These are phyloP conservation scores for Torulaspora globosa DNA, from an alignment of 1,139 yeast species.

Conservation along the genomic window DNA sequence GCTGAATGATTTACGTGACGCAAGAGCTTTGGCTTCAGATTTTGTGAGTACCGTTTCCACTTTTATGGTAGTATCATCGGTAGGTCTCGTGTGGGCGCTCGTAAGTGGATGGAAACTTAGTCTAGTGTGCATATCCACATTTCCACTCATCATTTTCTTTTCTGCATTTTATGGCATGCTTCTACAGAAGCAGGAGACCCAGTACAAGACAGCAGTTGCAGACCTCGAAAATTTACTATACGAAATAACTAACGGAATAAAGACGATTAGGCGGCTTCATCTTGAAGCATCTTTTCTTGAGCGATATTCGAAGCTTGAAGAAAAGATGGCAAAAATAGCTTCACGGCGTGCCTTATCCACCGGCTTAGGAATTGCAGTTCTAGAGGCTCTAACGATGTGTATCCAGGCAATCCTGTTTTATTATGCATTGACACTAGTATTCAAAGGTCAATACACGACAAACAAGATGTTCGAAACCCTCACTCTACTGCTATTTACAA, in stretches of 20 bases:
- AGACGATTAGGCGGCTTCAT: slow-evolving; percentile 57
- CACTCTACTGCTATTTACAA: slow-evolving; percentile 67
- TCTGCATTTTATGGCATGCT: slow-evolving; percentile 52
- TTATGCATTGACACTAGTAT: slow-evolving; percentile 71
- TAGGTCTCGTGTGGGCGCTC: slow-evolving; percentile 76
- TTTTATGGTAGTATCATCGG: slow-evolving; percentile 48
- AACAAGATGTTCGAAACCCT: slow-evolving; percentile 64
- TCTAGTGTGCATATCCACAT: slow-evolving; percentile 69
- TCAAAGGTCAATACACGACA: slow-evolving; percentile 50
- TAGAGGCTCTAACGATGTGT: slow-evolving; percentile 50
- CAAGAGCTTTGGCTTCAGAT: slow-evolving; percentile 59
- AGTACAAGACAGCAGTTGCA: slow-evolving; percentile 55
- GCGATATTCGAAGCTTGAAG: slow-evolving; percentile 39
- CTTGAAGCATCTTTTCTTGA: slow-evolving; percentile 47
- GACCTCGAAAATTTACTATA: slow-evolving; percentile 51
- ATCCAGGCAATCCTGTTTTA: slow-evolving; percentile 69
- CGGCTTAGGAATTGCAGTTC: slow-evolving; percentile 56
- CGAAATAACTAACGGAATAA: slow-evolving; percentile 57
- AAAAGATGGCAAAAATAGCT: slow-evolving; percentile 39
- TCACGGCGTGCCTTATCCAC: slow-evolving; percentile 49
- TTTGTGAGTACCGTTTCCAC: slow-evolving; percentile 54
- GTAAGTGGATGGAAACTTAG: slow-evolving; percentile 83
- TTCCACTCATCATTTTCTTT: slow-evolving; percentile 55
- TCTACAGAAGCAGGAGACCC: slow-evolving; percentile 52
- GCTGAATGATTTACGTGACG: slow-evolving; percentile 77